A percentile compares a stretch with the other conserved stretches of the same genome.
Evolutionary conservation across 805 yeast genomes (phyloP).

Genomic region (Nakazawaea pomicola): DNA sequence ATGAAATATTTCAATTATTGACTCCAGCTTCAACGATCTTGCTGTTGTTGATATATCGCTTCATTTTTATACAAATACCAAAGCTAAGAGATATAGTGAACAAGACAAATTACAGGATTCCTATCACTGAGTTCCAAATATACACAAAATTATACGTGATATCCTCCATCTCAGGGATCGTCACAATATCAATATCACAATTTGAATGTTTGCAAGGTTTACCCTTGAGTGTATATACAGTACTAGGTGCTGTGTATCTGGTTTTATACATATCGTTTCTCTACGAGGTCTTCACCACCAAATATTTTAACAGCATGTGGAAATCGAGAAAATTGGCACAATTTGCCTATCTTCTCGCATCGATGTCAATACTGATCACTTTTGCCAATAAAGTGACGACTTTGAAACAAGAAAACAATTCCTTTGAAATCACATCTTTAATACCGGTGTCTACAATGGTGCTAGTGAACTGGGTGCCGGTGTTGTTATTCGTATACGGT

Average conservation of each 20-base stretch:
- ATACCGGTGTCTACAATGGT: neutral
- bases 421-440: neutral
- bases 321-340: conserved; percentile 3
- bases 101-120: conserved; percentile 7
- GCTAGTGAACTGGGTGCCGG: conserved; percentile 7
- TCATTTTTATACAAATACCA: conserved; percentile 9
- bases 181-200: neutral
- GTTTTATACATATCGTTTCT: neutral
- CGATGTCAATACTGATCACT: neutral
- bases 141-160: conserved; percentile 10
- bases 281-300: neutral
- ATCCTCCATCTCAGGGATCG: conserved; percentile 5
- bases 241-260: neutral
- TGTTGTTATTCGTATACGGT: conserved; percentile 4
- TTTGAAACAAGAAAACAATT: too few species aligned
- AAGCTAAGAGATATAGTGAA: conserved; percentile 5
- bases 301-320: conserved; percentile 7
- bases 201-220: neutral
- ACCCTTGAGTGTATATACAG: neutral
- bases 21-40: conserved; percentile 7
- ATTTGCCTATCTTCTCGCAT: neutral
- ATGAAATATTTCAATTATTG: neutral
- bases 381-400: neutral
- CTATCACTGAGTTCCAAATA: conserved; percentile 11
- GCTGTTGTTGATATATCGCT: conserved; percentile 1